phyloP scores from a whole-genome alignment of 2,329 filamentous ascomycete genomes.

The Zasmidium citrigriseum region DNA sequence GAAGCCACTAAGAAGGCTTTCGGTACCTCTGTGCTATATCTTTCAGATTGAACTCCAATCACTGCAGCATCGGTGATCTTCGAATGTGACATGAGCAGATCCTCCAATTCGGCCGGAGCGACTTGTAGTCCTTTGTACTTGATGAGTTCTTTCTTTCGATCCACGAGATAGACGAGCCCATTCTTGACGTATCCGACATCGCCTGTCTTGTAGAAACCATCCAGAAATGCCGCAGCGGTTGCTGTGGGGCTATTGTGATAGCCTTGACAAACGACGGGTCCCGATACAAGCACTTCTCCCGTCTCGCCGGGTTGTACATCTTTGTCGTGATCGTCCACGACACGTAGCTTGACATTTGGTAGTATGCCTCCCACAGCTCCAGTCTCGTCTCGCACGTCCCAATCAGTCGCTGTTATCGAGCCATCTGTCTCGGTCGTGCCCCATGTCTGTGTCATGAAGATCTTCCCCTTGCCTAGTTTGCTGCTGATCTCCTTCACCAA shows the following conservation, averaged over 20 bases:
- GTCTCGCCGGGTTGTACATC: conserved; percentile 7
- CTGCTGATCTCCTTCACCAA: conserved; percentile 8
- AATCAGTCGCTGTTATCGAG: conserved; percentile 42
- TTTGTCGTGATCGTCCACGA: conserved; percentile 9
- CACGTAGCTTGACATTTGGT: conserved; percentile 8
- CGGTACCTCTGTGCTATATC: conserved; percentile 2
- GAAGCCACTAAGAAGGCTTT: conserved; percentile 2
- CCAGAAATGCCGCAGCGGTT: conserved; percentile 6
- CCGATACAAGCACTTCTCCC: conserved; percentile 8
- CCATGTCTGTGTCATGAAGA: conserved; percentile 51
- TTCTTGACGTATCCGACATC: conserved; percentile 34
- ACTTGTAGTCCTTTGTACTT: conserved; percentile 43
- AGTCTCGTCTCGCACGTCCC: conserved; percentile 6
- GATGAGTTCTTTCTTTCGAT: conserved; percentile 41
- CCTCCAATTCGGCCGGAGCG: conserved; percentile 32
- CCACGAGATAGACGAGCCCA: conserved; percentile 36
- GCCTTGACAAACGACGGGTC: conserved; percentile 9
- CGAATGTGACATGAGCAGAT: conserved; percentile 51
- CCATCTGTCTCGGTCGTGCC: conserved; percentile 59
- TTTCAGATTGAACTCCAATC: conserved; percentile 57
- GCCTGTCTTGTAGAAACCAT: conserved; percentile 42
- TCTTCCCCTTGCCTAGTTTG: conserved; percentile 12
- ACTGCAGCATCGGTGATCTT: conserved; percentile 75
- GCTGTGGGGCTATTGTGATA: conserved; percentile 10
- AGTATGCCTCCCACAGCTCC: conserved; percentile 10